Base-by-base conservation (phyloP, 768 basidiomycete genomes). In the Roridomyces roridus region DNA sequence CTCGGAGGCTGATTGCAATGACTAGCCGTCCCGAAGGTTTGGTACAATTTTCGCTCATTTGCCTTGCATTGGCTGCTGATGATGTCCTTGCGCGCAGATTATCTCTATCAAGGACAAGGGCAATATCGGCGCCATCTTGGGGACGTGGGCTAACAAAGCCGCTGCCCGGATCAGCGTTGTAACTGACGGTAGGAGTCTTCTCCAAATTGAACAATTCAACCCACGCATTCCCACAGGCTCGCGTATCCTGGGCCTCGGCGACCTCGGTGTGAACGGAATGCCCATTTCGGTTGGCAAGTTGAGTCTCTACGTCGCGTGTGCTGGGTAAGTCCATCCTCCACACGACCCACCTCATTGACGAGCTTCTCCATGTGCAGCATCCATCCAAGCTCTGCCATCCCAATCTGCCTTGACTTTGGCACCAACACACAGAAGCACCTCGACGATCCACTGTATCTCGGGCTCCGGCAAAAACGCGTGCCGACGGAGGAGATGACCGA, bases 281-380 rank as follows among this genome's bases (percentile, higher is more conserved):
- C 88, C 88, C 0, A 94, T 96, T 64, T 85, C 91, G 7, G 88
- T 95, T 46, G 95, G 95, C 17, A 96, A 97, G 73, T 80, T 98
- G 7, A 92, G 91, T 17, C 81, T 97, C n/a, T 96, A 96, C 68
- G 80, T 94, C 53, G 91, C 92, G 18, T 93, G 92, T 28, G 95
- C 92, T 52, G 94, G 94, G 91, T 91, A 72, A 62, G 78, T 59
- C 41, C 4, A 43, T 34, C 28, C 39, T 10, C 35, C 2, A n/a
- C n/a, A n/a, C n/a, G n/a, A n/a, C 15, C 15, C 10, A 10, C 15
- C 15, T 10, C 31, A 4, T 34, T 10, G 11, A 34, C 15, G 31
- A 3, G 3, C 11, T 15, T 8, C 10, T 11, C 31, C 3, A 18
- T 1, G 4, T 51, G 18, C 51, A 91, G 91, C 46, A 88, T 92